Base-by-base conservation (phyloP, 2,329 filamentous ascomycete genomes). In the Fonsecaea pedrosoi region DNA sequence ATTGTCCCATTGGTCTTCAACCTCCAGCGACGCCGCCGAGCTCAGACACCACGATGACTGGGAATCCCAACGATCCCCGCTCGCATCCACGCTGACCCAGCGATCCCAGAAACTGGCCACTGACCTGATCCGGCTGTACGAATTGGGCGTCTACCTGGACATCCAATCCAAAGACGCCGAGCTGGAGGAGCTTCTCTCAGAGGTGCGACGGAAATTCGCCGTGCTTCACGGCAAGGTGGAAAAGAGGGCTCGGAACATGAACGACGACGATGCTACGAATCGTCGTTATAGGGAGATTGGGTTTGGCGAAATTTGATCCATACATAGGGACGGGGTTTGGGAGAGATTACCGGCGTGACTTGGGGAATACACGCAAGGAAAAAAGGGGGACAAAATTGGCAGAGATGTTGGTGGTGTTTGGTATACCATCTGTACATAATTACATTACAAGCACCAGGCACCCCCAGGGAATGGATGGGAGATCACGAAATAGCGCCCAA, bases 71-170 rank as follows among this genome's bases (percentile, higher is more conserved):
- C 21, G 54, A 10, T 56, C 54, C 34, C 54, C 54, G 4, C 32
- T 56, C 3, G 54, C 54, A 35, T 56, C 54, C 12, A 56, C 54
- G 2, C 32, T 56, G 54, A 56, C 21, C 25, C 54, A 56, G 54
- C 32, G 54, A 18, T 56, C 54, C 25, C 13, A 56, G 32, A 56
- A 56, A 35, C 54, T 56, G n/a, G 54, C 54, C 10, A 56, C 54
- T 3, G 54, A 56, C 34, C 54, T 56, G n/a, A 56, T 56, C 13
- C 32, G 32, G n/a, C 12, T 56, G 32, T 56, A 56, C n/a, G 54
- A 56, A 34, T 34, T 56, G 10, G 54, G 54, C 12, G 54, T 56
- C 12, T 56, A 56, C n/a, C 54, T 56, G 25, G 54, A 56, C 54
- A 56, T 56, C 3, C 54, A 56, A n/a, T 37, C 54, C n/a, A 56